Evolutionary conservation across 1,284 basidiomycete species (phyloP).

Genomic region (Irpex lacteus): DNA sequence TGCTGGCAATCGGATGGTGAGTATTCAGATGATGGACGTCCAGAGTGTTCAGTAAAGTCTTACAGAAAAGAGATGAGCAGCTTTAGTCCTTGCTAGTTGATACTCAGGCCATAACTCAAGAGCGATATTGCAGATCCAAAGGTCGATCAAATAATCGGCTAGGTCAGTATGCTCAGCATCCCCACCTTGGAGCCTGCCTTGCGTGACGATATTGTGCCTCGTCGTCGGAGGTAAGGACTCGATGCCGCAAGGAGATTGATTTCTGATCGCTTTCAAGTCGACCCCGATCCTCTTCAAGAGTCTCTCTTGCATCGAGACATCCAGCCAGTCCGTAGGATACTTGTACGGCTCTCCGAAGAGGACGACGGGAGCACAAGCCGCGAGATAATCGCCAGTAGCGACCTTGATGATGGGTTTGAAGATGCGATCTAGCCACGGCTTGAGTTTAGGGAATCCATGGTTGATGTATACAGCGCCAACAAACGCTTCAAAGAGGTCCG

Average conservation of each 20-base stretch:
- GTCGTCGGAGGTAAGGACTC: constrained; percentile 11
- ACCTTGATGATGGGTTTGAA: constrained; percentile 26
- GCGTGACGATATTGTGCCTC: constrained; percentile 15
- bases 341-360: constrained; percentile 3
- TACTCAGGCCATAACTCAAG: constrained; percentile 23
- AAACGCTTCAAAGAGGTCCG: constrained; percentile 32
- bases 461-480: constrained; percentile 30
- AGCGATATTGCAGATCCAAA: constrained; percentile 29
- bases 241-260: constrained; percentile 9
- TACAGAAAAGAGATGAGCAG: constrained; percentile 28
- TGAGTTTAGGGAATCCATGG: constrained; percentile 24
- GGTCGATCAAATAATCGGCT: constrained; percentile 27
- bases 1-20: background rate
- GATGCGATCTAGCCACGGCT: constrained; percentile 25
- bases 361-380: background rate
- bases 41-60: constrained; percentile 6
- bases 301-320: constrained; percentile 3
- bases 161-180: constrained; percentile 23
- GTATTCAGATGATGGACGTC: too few relatives aligned
- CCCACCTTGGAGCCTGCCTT: constrained; percentile 15
- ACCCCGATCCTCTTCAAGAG: constrained; percentile 15
- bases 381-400: constrained; percentile 25
- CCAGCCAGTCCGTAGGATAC: background rate
- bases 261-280: constrained; percentile 13
- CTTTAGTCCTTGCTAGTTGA: constrained; percentile 21